Evolutionary conservation across 2,329 filamentous ascomycete genomes (phyloP).

Genomic region (Colletotrichum camelliae): DNA sequence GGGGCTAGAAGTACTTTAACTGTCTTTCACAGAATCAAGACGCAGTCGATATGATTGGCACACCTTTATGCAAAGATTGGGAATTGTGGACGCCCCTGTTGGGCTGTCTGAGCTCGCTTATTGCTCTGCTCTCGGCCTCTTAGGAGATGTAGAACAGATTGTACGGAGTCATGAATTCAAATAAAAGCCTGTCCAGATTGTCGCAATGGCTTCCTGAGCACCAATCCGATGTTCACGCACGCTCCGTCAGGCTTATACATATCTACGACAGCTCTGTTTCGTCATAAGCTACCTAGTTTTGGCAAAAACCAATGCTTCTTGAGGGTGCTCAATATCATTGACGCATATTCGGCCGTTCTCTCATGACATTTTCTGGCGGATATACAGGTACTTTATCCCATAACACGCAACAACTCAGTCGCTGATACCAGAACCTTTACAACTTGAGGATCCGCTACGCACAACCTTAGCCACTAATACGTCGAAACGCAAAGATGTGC

Average conservation of each 20-base stretch:
- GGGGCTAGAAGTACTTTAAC: rapidly evolving
- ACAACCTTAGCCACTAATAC: neutral
- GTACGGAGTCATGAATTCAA: rapidly evolving
- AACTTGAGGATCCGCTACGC: neutral
- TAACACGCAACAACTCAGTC: neutral
- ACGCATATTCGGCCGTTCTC: neutral
- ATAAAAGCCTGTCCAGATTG: neutral
- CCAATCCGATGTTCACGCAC: neutral
- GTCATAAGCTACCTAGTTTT: neutral
- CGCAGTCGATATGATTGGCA: rapidly evolving
- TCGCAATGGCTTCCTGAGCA: neutral
- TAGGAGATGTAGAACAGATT: neutral
- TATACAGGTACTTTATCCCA: neutral
- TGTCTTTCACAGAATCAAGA: neutral
- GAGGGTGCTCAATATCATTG: neutral
- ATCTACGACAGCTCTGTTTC: neutral
- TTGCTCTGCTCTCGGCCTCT: rapidly evolving
- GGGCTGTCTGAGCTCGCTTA: neutral
- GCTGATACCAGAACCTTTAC: neutral
- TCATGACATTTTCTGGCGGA: neutral
- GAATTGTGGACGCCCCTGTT: neutral
- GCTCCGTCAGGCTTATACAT: neutral
- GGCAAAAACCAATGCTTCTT: neutral
- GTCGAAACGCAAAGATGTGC: neutral
- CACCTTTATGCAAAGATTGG: neutral